Evolutionary conservation across 352 stramenopile species (phyloP).

Genomic region (Phytophthora pisi): DNA sequence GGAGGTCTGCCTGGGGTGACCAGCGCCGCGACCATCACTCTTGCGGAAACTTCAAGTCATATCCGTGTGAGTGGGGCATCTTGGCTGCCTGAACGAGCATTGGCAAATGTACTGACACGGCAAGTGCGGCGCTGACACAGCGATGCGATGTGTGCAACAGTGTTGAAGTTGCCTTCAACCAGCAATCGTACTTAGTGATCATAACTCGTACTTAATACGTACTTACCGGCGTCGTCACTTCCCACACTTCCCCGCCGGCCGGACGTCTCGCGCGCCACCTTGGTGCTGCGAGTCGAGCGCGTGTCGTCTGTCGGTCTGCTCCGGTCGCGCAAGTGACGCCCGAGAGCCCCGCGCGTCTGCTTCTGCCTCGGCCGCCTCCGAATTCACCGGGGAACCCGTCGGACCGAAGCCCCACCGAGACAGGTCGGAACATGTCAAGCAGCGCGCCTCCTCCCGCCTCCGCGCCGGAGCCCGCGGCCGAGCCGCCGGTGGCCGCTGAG

Average conservation of each 20-base stretch:
- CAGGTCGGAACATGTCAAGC: conserved; percentile 1
- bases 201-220: not conserved
- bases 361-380: not conserved
- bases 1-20: not conserved
- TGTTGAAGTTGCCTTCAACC: conserved; percentile 11
- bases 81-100: not conserved
- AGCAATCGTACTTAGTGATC: not conserved
- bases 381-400: conserved; percentile 6
- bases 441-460: conserved; percentile 8
- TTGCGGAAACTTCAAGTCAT: not conserved
- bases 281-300: not conserved
- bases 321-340: not conserved
- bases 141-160: not conserved
- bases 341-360: not conserved
- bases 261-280: not conserved
- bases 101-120: not conserved
- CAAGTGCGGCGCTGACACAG: too few relatives aligned
- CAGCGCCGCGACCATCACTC: conserved; percentile 13
- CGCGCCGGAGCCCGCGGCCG: conserved; percentile 27
- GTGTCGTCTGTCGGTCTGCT: conserved; percentile 8
- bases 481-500: conserved; percentile 18
- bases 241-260: not conserved
- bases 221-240: not conserved
- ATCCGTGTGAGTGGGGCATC: not conserved
- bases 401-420: not conserved